Base-by-base conservation (phyloP, 1,284 basidiomycete genomes). In the Rhodotorula glutinis region DNA sequence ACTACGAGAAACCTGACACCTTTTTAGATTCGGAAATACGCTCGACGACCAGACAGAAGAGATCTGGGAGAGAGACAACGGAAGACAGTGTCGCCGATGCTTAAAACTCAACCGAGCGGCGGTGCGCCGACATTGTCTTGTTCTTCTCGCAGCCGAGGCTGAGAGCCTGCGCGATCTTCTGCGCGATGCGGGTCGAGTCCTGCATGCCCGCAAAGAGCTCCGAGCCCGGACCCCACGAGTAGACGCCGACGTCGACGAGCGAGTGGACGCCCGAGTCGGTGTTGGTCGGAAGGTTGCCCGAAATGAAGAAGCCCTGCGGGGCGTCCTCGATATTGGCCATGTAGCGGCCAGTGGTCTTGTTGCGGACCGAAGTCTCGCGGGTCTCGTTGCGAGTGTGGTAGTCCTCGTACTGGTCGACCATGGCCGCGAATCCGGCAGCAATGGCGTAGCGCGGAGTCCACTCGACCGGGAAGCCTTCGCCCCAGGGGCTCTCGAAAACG, bases 371-470 rank as follows among this genome's bases (percentile, higher is more conserved):
- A 4, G 55, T 61, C 29, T 43, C 43, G 23, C 66, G 62, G 5
- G n/a, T 30, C 23, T 19, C 11, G 56, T 65, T 60, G 55, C 59
- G 61, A 23, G 55, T 59, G 17, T 21, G n/a, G 59, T 52, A 70
- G 57, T 71, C 53, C 49, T 67, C 65, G 65, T 65, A 69, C 25
- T 46, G 59, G 52, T 70, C 73, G 17, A 67, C 69, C 21, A 44
- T 40, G 13, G 78, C 78, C 25, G 76, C 74, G 66, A 78, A 78
- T 19, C 81, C 80, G 62, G 75, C 76, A 13, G 79, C 80, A 40
- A 78, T 75, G 41, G 78, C 74, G 73, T 79, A 80, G 25, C 80
- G 75, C 5, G 80, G 80, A 62, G 78, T 75, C 80, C 80, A 81
- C 41, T 76, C 76, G 41, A 75, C 76, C 14, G 80, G 80, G 78